A percentile compares a stretch with the other conserved stretches of the same genome.
phyloP scores from a whole-genome alignment of 2,329 filamentous ascomycete genomes.

The Curvularia eragrostidis region DNA sequence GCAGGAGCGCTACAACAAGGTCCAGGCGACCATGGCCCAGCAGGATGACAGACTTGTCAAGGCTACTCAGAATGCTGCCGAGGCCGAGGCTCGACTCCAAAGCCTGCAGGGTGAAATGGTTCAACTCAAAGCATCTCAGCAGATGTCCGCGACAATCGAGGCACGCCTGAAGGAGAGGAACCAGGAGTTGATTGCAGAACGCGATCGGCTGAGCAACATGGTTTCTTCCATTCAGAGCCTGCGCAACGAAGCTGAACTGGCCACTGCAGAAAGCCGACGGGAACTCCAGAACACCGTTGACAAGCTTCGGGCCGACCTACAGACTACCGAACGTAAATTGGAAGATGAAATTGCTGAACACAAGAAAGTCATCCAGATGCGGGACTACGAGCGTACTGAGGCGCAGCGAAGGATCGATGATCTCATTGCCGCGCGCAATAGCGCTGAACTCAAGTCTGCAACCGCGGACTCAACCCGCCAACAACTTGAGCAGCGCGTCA shows the following conservation, averaged over 20 bases:
- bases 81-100: slow-evolving; percentile 80
- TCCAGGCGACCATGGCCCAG: slow-evolving; percentile 84
- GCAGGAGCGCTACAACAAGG: slow-evolving; percentile 77
- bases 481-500: slow-evolving; percentile 85
- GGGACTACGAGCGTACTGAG: slow-evolving; percentile 89
- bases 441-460: slow-evolving; percentile 84
- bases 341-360: slow-evolving; percentile 81
- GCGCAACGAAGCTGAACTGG: slow-evolving; percentile 87
- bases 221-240: slow-evolving; percentile 85
- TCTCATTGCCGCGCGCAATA: slow-evolving; percentile 77
- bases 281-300: slow-evolving; percentile 81
- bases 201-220: slow-evolving; percentile 80
- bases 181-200: slow-evolving; percentile 82
- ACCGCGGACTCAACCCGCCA: slow-evolving; percentile 86
- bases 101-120: slow-evolving; percentile 89
- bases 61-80: slow-evolving; percentile 89
- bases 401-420: slow-evolving; percentile 92
- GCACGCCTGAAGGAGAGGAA: slow-evolving; percentile 88
- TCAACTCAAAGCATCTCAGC: slow-evolving; percentile 94
- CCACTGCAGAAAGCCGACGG: slow-evolving; percentile 80
- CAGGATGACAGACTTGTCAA: slow-evolving; percentile 91
- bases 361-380: slow-evolving; percentile 81
- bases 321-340: slow-evolving; percentile 80
- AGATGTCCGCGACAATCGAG: slow-evolving; percentile 92
- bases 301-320: slow-evolving; percentile 77